phyloP scores from a whole-genome alignment of 495 filamentous ascomycete species.

The Bombardia bombarda region DNA sequence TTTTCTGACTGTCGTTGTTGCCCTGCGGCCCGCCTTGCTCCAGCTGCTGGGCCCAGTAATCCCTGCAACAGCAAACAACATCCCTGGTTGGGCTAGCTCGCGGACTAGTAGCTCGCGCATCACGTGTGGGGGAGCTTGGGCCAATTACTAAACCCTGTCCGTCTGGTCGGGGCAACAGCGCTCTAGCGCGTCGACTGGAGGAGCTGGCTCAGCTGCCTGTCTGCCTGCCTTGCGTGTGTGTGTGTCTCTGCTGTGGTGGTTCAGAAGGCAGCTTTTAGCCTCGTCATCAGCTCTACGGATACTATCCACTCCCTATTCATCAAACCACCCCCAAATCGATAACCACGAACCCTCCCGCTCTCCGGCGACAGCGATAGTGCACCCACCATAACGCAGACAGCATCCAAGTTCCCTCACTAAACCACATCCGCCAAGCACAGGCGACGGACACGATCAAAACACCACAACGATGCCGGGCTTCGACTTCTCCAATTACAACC shows the following conservation, averaged over 20 bases:
- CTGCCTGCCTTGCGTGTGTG: too few relatives aligned
- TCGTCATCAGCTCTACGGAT: constrained; percentile 32
- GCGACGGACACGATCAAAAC: neutral
- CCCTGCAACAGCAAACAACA: constrained; percentile 3
- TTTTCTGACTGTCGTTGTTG: constrained; percentile 12
- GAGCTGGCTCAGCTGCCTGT: too few relatives aligned
- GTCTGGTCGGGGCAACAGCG: too few relatives aligned
- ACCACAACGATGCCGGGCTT: constrained; percentile 80
- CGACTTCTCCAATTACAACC: constrained; percentile 99
- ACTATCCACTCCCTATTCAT: too few relatives aligned
- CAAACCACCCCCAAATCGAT: constrained; percentile 1
- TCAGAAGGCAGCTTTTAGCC: constrained; percentile 9
- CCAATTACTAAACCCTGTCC: constrained; percentile 4
- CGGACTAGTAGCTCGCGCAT: too few relatives aligned
- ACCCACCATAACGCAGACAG: too few relatives aligned
- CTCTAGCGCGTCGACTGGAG: too few relatives aligned
- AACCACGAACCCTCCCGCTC: neutral
- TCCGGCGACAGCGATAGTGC: neutral
- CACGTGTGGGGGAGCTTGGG: constrained; percentile 27
- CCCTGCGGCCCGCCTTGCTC: neutral
- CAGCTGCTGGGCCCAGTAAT: neutral
- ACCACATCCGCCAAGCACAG: constrained; percentile 1
- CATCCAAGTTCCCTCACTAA: neutral
- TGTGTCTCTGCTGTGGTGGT: neutral
- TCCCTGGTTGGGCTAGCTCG: constrained; percentile 6